These are phyloP conservation scores for Lasiodiplodia hormozganensis DNA, from an alignment of 2,329 filamentous ascomycete species.

Conservation along the genomic window DNA sequence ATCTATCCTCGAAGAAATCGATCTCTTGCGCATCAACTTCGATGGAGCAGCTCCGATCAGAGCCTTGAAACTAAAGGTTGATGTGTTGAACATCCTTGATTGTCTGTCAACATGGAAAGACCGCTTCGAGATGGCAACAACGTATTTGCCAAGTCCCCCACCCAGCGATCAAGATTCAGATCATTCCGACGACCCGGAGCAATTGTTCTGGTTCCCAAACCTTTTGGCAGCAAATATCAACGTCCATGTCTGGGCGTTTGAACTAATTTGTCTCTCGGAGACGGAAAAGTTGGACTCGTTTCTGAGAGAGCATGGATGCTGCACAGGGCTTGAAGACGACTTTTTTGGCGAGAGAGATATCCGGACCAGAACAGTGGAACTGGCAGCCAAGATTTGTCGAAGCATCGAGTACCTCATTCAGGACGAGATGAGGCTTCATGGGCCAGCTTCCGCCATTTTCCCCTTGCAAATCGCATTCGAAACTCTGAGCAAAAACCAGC, in stretches of 20 bases:
- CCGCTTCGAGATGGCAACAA: background rate
- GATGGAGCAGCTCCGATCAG: background rate
- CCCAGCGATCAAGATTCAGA: background rate
- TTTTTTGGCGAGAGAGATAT: background rate
- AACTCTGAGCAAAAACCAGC: background rate
- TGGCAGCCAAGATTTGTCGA: slow-evolving; percentile 41
- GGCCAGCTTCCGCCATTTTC: slow-evolving; percentile 45
- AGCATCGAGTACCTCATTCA: slow-evolving; percentile 49
- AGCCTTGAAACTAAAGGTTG: background rate
- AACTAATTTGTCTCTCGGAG: slow-evolving; percentile 45
- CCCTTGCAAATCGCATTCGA: slow-evolving; percentile 36
- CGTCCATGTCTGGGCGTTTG: slow-evolving; percentile 50
- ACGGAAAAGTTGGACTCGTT: slow-evolving; percentile 33
- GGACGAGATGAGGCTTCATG: slow-evolving; percentile 50
- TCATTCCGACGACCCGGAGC: background rate
- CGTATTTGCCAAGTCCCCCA: no score
- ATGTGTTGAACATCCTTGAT: background rate
- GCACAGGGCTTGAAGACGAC: background rate
- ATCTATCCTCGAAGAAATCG: slow-evolving; percentile 36
- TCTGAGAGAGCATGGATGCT: background rate
- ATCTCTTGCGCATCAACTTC: slow-evolving; percentile 29
- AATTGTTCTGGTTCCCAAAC: slow-evolving; percentile 41
- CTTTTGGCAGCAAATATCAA: slow-evolving; percentile 48
- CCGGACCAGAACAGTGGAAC: slow-evolving; percentile 1
- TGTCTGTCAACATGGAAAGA: slow-evolving; percentile 5